Percentiles rank a stretch among this genome's conserved stretches.
Conservation (phyloP, 345 rosid genomes). For the Populus simonii region DNA sequence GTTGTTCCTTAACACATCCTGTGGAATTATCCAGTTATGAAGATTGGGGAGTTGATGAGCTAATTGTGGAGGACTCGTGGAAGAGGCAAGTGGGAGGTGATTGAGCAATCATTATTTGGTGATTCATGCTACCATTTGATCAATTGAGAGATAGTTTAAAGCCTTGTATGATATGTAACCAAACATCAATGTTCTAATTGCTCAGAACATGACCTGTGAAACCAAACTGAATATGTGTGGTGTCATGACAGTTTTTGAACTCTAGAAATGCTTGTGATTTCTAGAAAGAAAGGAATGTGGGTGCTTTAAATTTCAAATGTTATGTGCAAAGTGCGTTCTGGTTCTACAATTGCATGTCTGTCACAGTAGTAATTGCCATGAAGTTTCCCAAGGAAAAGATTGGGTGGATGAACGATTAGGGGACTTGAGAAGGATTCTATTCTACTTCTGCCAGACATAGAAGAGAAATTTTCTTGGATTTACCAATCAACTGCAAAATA, state of each 20-base stretch:
- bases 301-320: neutral
- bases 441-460: neutral
- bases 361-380: too few relatives aligned
- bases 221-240: neutral
- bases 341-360: neutral
- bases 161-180: slow-evolving; percentile 1
- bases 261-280: neutral
- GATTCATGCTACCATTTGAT: neutral
- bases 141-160: neutral
- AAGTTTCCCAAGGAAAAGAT: neutral
- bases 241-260: neutral
- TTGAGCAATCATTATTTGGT: slow-evolving; percentile 25
- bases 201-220: neutral
- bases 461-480: neutral
- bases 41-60: slow-evolving; percentile 86
- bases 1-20: neutral
- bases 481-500: neutral
- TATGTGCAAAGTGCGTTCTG: neutral
- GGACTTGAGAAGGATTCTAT: neutral
- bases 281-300: neutral
- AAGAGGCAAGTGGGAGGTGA: slow-evolving; percentile 94
- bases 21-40: slow-evolving; percentile 46
- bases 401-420: neutral
- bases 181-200: neutral
- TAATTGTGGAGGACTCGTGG: slow-evolving; percentile 93